Evolutionary conservation across 495 filamentous ascomycete genomes (phyloP), one percentile per base, ranked within the genome.

Genomic region (Xanthoparmelia taractica): DNA sequence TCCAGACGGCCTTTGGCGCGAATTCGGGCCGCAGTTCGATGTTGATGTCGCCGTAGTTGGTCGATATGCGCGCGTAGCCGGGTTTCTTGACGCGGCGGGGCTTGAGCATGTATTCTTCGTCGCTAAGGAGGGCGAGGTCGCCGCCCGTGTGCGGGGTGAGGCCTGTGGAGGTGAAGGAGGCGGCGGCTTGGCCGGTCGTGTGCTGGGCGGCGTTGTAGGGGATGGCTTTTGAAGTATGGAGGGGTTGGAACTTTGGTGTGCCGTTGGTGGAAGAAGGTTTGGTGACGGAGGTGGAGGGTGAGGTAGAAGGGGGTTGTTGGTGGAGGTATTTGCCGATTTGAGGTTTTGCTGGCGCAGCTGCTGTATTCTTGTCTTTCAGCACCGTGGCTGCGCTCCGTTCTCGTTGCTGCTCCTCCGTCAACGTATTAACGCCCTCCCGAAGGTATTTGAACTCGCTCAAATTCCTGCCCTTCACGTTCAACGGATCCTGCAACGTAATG

Each of bases 81-180:
- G 90, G 93, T 66, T 79, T 82, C 71, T 95, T 96, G 38, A 99
- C 86, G 52, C 90, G 86, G 55, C 85, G 86, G 17, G 92, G 90
- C 68, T 90, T 89, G 52, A 97, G 80, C 88, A 99, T 94, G 74
- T 91, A 97, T 68, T 97, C 91, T 75, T 99, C 94, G 63, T 96
- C 90, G 2, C 88, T 88, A 23, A 97, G 81, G 38, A 92, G 74
- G 31, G 94, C 93, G 59, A 91, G 83, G 66, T 95, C 91, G 66
- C 79, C 85, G 63, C 87, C 86, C 0, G 94, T 99, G 68, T 95
- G 88, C 0, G 92, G 92, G 18, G 95, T 97, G 57, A 97, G 74
- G 33, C 93, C 92, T 0, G 94, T 99, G 67, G 87, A 92, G 45
- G 94, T 99, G 70, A 99, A 91, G 59, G 90, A 95, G 31, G 94